Base-by-base conservation (phyloP, 179 eudicot genomes). In the Camellia oleifera region DNA sequence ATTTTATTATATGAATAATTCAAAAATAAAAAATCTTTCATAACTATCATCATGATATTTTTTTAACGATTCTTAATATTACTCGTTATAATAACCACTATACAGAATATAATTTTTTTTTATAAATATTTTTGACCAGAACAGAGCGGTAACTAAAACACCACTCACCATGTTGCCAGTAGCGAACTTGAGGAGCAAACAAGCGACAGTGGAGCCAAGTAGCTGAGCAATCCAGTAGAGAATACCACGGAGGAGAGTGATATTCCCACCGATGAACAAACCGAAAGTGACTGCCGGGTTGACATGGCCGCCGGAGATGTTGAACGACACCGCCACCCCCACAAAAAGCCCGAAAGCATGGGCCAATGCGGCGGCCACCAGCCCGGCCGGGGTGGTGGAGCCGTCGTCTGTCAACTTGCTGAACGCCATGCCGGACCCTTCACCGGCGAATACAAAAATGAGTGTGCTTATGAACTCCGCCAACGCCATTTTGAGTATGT, bases 251-350 rank as follows among this genome's bases (percentile, higher is more conserved):
- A 87, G n/a, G 4, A 87, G 69, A 7, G 81, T 72, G 62, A 87
- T 81, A 73, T 87, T 81, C 6, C 90, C 90, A 13, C 90, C 90
- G 18, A 85, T 32, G 15, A 85, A 87, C 1, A 82, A 72, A 1
- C 89, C 89, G 13, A 87, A 87, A 4, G 89, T 87, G 7, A 87
- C 89, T 0, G 89, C 89, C 6, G 90, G 90, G 80, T 87, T 87
- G 8, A 87, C 88, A 61, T 87, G 90, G 44, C 90, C 90, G 75
- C 88, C 88, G 69, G 90, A 87, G 74, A 87, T 85, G 64, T 87
- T 87, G 65, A 86, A 88, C 2, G 72, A 67, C 7, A 83, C 75
- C 12, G 88, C 18, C 0, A 87, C 90, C 60, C 74, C 88, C 14
- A 87, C 90, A 56, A 87, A 87, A 11, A 87, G 82, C 26, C 72